phyloP scores from a whole-genome alignment of 176 grass and related monocot genomes.

The Raddia guianensis region DNA sequence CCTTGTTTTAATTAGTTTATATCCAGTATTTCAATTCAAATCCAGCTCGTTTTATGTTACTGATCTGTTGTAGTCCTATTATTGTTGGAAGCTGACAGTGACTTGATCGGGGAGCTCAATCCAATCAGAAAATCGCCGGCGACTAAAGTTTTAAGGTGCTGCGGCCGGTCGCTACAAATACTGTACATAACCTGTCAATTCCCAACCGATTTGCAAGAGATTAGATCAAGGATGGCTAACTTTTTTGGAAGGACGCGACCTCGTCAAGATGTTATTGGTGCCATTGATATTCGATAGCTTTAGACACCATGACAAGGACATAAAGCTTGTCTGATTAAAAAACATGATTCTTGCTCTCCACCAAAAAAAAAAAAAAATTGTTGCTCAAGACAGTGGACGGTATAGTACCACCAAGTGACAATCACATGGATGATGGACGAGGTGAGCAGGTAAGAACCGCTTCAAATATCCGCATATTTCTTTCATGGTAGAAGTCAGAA shows the following conservation, averaged over 20 bases:
- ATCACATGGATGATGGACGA: slow-evolving; percentile 6
- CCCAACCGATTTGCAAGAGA: neutral
- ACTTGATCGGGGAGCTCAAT: too few species aligned
- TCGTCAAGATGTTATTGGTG: neutral
- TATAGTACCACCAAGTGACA: neutral
- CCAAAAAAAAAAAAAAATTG: too few species aligned
- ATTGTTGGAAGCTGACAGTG: too few species aligned
- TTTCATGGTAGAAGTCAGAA: neutral
- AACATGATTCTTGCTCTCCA: neutral
- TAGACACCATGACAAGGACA: slow-evolving; percentile 15
- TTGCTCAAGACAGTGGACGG: neutral
- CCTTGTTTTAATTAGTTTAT: neutral
- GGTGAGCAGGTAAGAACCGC: neutral
- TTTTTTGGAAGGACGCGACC: neutral
- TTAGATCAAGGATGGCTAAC: neutral
- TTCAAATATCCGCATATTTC: slow-evolving; percentile 44
- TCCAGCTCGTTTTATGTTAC: neutral
- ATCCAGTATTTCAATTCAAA: neutral
- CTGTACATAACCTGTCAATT: neutral
- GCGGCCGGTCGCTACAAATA: neutral
- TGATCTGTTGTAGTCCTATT: too few species aligned
- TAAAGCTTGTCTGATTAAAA: neutral
- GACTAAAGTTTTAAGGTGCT: neutral
- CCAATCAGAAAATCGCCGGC: neutral
- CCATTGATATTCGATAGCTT: neutral